These are phyloP conservation scores for Pilobolus umbonatus DNA, from an alignment of 192 early-diverging fungal species.

Conservation along the genomic window DNA sequence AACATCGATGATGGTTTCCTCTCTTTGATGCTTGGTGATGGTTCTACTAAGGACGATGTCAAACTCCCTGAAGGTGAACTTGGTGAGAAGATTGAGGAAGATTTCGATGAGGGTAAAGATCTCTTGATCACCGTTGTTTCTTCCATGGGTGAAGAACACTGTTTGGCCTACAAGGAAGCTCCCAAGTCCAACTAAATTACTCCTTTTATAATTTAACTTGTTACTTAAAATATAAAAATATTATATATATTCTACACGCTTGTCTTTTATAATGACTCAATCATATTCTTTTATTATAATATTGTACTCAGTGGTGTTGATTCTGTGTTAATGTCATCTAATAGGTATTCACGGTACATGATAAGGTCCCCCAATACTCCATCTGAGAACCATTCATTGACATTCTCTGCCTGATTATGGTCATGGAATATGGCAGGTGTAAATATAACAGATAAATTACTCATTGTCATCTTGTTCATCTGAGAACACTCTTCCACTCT, in stretches of 20 bases:
- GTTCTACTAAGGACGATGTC: conserved; percentile 93
- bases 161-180: conserved; percentile 52
- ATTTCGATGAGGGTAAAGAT: conserved; percentile 70
- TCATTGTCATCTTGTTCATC: conserved; percentile 62
- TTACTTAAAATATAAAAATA: conserved; percentile 9
- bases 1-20: conserved; percentile 91
- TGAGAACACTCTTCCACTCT: conserved; percentile 45
- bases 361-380: conserved; percentile 27
- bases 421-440: conserved; percentile 60
- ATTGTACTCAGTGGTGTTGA: no score
- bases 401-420: conserved; percentile 35
- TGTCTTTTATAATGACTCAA: not conserved
- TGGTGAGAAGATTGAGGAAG: conserved; percentile 65
- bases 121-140: conserved; percentile 79
- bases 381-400: conserved; percentile 25
- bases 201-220: conserved; percentile 11
- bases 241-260: not conserved
- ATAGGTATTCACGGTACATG: conserved; percentile 12
- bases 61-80: conserved; percentile 84
- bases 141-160: conserved; percentile 92
- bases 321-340: no score
- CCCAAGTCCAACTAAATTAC: no score
- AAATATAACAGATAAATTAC: conserved; percentile 63
- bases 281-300: no score
- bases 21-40: conserved; percentile 74